These are phyloP conservation scores for Aspergillus heteromorphus DNA, from an alignment of 495 filamentous ascomycete genomes.

Conservation along the genomic window DNA sequence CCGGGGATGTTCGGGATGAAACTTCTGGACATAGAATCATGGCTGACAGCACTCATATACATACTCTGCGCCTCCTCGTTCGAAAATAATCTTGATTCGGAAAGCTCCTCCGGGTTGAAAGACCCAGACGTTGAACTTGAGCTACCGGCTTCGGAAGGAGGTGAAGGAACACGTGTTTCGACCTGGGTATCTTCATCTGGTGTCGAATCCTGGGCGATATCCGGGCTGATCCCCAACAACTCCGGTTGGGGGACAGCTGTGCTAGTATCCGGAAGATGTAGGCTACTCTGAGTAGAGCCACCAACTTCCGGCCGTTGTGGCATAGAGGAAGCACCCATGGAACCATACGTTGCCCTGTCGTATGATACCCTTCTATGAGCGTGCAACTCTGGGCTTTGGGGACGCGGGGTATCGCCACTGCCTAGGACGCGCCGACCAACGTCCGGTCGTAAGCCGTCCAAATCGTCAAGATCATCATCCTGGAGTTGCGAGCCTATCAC, in stretches of 20 bases:
- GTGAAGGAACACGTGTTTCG: conserved; percentile 9
- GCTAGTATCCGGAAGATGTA: conserved; percentile 2
- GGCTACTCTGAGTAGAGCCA: not conserved
- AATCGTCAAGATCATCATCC: conserved; percentile 30
- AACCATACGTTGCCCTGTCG: not conserved
- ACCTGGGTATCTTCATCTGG: not conserved
- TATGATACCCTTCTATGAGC: not conserved
- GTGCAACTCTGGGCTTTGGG: conserved; percentile 7
- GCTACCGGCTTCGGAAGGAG: conserved; percentile 23
- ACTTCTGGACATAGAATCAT: conserved; percentile 24
- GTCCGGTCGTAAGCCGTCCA: conserved; percentile 8
- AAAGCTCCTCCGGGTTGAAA: conserved; percentile 44
- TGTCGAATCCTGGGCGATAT: not conserved
- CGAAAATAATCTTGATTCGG: conserved; percentile 75
- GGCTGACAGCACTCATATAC: conserved; percentile 78
- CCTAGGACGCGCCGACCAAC: conserved; percentile 1
- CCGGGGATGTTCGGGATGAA: conserved; percentile 53
- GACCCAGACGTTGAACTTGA: conserved; percentile 18
- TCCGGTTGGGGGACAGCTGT: not conserved
- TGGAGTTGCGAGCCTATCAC: conserved; percentile 44
- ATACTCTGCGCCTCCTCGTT: conserved; percentile 93
- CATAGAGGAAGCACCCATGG: not conserved
- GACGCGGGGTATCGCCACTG: conserved; percentile 13
- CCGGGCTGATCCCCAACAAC: not conserved
- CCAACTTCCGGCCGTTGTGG: not conserved